Base-by-base conservation (phyloP, 1,284 basidiomycete species). In the Phellinidium pouzarii region DNA sequence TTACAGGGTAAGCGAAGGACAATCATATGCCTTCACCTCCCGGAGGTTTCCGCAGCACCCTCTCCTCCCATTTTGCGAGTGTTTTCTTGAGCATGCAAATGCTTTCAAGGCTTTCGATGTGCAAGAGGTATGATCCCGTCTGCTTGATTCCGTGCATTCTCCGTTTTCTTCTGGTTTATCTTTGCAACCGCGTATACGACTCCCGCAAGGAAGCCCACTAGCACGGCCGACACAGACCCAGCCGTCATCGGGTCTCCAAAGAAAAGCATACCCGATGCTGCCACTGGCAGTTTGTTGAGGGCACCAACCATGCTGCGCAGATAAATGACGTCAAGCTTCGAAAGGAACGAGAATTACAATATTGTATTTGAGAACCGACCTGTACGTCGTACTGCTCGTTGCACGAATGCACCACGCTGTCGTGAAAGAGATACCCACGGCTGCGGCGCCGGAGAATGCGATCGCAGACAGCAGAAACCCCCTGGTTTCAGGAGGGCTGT, bases 371-470 rank as follows among this genome's bases (percentile, higher is more conserved):
- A 52, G 50, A 31, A 41, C 49, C 40, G 47, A 85, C 84, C 89
- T 94, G 71, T 98, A 99, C 6, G 96, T 99, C 41, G 96, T 99
- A 60, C 94, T 97, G 58, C 91, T 94, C 25, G 95, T 98, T 23
- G 87, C 87, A 44, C 96, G 85, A 41, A 99, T 86, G 68, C 96
- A 99, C 96, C 96, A 99, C 8, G 96, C 96, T 11, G 96, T 99
- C 4, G 93, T 94, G 70, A 95, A 99, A 27, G 93, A 95, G 64
- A 99, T 99, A 51, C 93, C 91, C 27, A 97, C 95, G 8, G 96
- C 96, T 6, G 92, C 94, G 1, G 93, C 92, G 11, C 96, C 96
- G 20, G 94, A 97, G 70, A 99, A 94, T 5, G 83, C 85, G 65
- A 99, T 98, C 4, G 94, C 89, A 54, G 80, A 85, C 22, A 99